Conservation (phyloP, 495 filamentous ascomycete species). For the Hypoxylon crocopeplum region DNA sequence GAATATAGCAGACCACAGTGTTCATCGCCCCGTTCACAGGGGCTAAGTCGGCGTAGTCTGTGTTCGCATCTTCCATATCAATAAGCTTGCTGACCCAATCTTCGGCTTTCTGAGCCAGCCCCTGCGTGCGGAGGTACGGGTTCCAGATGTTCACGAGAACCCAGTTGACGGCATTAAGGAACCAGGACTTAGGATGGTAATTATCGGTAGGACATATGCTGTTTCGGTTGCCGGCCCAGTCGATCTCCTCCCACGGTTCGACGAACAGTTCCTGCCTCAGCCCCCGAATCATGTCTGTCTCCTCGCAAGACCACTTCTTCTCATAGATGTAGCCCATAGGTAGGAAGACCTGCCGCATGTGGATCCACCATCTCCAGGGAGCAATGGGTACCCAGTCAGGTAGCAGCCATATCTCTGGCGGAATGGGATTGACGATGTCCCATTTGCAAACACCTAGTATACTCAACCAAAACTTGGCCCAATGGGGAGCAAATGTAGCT, state of each 20-base stretch:
- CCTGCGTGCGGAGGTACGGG: slow-evolving; percentile 69
- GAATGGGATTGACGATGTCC: slow-evolving; percentile 93
- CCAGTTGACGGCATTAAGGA: slow-evolving; percentile 79
- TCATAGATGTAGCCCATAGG: slow-evolving; percentile 93
- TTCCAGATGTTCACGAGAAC: slow-evolving; percentile 78
- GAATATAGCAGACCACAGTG: slow-evolving; percentile 78
- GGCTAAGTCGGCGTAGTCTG: slow-evolving; percentile 82
- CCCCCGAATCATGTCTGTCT: slow-evolving; percentile 71
- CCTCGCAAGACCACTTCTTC: slow-evolving; percentile 72
- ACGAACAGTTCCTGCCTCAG: slow-evolving; percentile 86
- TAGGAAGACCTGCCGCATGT: slow-evolving; percentile 91
- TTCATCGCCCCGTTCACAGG: slow-evolving; percentile 94
- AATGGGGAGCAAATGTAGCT: slow-evolving; percentile 84
- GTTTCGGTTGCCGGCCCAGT: slow-evolving; percentile 81
- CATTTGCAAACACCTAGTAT: slow-evolving; percentile 83
- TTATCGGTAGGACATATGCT: slow-evolving; percentile 81
- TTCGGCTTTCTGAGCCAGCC: slow-evolving; percentile 70
- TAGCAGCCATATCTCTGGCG: slow-evolving; percentile 91
- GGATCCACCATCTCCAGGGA: slow-evolving; percentile 99
- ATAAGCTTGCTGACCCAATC: slow-evolving; percentile 75
- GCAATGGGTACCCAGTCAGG: slow-evolving; percentile 95
- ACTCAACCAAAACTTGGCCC: slow-evolving; percentile 92
- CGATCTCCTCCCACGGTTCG: slow-evolving; percentile 76
- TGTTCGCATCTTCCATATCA: slow-evolving; percentile 89
- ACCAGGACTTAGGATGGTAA: slow-evolving; percentile 88